Conservation (phyloP, 2,329 filamentous ascomycete genomes). For the Magnaporthiopsis poae region DNA sequence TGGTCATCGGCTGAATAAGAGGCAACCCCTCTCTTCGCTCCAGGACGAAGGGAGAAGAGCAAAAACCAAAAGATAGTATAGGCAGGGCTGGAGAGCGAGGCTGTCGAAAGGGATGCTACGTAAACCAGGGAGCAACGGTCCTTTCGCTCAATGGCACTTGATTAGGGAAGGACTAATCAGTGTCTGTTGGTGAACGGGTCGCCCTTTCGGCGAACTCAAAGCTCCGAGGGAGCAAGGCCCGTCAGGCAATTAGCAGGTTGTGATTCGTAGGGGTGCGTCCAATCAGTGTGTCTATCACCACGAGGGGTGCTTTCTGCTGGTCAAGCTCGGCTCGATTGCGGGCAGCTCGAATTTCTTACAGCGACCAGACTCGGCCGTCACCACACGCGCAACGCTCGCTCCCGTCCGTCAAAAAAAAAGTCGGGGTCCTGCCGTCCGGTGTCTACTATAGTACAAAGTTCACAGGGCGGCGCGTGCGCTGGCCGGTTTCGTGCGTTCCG, state of each 20-base stretch:
- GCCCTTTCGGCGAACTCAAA: not conserved
- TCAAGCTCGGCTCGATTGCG: not conserved
- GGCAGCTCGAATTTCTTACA: not conserved
- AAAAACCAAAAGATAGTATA: no score
- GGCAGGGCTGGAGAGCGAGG: no score
- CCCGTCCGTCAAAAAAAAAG: not conserved
- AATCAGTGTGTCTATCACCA: not conserved
- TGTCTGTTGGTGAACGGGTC: not conserved
- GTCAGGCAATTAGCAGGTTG: not conserved
- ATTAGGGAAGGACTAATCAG: no score
- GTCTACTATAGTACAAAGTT: not conserved
- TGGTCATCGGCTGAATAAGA: no score
- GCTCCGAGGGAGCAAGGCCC: not conserved
- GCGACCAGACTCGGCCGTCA: not conserved
- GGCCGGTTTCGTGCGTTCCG: not conserved
- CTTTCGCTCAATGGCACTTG: not conserved
- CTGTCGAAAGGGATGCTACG: not conserved
- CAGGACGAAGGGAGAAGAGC: no score
- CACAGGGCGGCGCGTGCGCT: not conserved
- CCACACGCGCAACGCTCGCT: not conserved
- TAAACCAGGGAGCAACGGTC: not conserved
- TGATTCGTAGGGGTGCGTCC: not conserved
- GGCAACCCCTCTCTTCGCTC: no score
- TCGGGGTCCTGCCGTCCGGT: not conserved
- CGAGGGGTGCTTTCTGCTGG: no score